Conservation (phyloP, 1,284 basidiomycete species). For the Leucoagaricus sp. region DNA sequence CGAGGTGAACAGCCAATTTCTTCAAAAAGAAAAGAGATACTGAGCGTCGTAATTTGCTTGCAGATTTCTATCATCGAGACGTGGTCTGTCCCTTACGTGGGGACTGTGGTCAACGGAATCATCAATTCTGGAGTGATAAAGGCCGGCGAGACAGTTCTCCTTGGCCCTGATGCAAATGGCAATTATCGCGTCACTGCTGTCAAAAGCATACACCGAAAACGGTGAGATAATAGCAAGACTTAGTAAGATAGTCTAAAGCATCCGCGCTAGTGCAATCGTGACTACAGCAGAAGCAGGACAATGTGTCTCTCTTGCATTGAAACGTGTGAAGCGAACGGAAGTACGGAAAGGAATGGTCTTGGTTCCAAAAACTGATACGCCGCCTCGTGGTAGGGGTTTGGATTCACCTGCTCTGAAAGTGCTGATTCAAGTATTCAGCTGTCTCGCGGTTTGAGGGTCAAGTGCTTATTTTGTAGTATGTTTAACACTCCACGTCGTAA, state of each 20-base stretch:
- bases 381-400: constrained; percentile 61
- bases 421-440: constrained; percentile 44
- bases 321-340: constrained; percentile 80
- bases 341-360: constrained; percentile 96
- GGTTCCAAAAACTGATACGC: constrained; percentile 76
- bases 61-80: constrained; percentile 86
- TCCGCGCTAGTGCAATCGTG: constrained; percentile 68
- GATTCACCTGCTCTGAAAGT: background rate
- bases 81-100: constrained; percentile 92
- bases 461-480: constrained; percentile 81
- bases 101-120: constrained; percentile 94
- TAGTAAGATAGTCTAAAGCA: background rate
- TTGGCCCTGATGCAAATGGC: constrained; percentile 94
- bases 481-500: constrained; percentile 16
- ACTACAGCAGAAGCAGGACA: constrained; percentile 91
- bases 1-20: constrained; percentile 54
- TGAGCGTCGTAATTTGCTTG: constrained; percentile 13
- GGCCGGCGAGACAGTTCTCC: constrained; percentile 79
- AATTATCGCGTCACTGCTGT: constrained; percentile 83
- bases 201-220: constrained; percentile 94
- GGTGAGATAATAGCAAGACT: constrained; percentile 40
- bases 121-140: constrained; percentile 78
- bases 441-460: constrained; percentile 82
- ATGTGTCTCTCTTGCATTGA: constrained; percentile 92
- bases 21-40: constrained; percentile 4